Conservation (phyloP, 1,284 basidiomycete species). For the Trichosporon sp. region DNA sequence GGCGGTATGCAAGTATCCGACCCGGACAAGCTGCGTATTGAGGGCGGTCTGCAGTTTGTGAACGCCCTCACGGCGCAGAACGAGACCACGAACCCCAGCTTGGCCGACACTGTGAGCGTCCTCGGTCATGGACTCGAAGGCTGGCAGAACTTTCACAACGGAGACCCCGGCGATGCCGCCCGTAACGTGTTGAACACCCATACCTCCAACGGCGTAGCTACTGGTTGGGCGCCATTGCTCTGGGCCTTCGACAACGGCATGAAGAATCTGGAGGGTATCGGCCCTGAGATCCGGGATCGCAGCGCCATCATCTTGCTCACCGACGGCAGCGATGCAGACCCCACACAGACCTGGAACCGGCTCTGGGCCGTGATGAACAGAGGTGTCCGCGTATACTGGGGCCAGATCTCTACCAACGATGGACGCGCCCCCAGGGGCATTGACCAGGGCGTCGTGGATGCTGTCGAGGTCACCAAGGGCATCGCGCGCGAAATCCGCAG, state of each 20-base stretch:
- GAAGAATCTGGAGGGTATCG: not conserved
- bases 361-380: not conserved
- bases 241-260: not conserved
- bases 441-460: not conserved
- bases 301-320: not conserved
- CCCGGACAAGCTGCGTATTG: not conserved
- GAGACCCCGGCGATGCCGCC: too few relatives aligned
- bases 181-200: too few relatives aligned
- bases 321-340: not conserved
- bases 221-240: too few relatives aligned
- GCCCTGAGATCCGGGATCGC: not conserved
- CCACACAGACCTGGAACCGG: not conserved
- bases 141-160: too few relatives aligned
- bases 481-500: not conserved
- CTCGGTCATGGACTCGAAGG: not conserved
- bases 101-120: not conserved
- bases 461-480: not conserved
- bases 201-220: too few relatives aligned
- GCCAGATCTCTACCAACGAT: not conserved
- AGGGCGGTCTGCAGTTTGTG: not conserved
- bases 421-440: not conserved
- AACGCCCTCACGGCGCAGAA: not conserved
- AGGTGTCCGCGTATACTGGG: not conserved
- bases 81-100: not conserved
- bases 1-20: not conserved